phyloP scores from a whole-genome alignment of 1,284 basidiomycete species.

The Sanguinoderma infundibulare region DNA sequence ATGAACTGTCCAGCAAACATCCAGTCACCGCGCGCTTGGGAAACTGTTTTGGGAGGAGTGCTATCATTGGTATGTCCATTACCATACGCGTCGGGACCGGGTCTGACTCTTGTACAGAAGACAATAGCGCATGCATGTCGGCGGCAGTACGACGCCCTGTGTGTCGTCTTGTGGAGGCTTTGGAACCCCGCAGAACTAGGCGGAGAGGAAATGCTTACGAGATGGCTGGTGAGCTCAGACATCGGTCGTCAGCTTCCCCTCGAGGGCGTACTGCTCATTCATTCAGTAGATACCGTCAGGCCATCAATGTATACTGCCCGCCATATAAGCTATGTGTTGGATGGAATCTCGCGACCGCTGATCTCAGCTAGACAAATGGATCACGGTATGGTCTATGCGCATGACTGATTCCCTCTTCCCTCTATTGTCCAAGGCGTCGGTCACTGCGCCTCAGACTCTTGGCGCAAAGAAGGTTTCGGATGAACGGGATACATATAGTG shows the following conservation, averaged over 20 bases:
- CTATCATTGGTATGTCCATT: not conserved
- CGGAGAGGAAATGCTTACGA: not conserved
- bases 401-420: not conserved
- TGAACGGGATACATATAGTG: not conserved
- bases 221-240: not conserved
- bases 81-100: not conserved
- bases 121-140: not conserved
- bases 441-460: not conserved
- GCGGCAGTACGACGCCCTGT: not conserved
- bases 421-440: not conserved
- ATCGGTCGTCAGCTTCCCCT: too few species aligned
- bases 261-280: too few species aligned
- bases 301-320: too few species aligned
- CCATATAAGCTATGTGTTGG: too few species aligned
- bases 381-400: not conserved
- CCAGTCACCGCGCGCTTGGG: not conserved
- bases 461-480: not conserved
- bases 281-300: too few species aligned
- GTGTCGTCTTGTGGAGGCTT: not conserved
- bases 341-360: not conserved
- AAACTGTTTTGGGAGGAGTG: not conserved
- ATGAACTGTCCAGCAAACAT: not conserved
- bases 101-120: not conserved
- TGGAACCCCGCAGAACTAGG: not conserved
- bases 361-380: not conserved